Evolutionary conservation across 2,329 filamentous ascomycete genomes (phyloP).

Genomic region (Monilinia aucupariae): DNA sequence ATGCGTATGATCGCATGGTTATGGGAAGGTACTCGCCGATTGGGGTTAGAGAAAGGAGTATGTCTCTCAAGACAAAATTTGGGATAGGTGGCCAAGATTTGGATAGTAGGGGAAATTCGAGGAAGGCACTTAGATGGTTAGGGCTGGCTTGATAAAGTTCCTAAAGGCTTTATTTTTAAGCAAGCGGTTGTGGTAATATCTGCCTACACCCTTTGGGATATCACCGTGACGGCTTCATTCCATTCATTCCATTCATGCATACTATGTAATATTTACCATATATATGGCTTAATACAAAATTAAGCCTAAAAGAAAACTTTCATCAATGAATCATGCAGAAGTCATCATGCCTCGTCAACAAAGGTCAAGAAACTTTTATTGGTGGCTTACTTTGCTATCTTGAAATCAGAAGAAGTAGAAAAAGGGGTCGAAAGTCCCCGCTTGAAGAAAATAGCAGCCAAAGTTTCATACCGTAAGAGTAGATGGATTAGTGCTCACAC

Average conservation of each 20-base stretch:
- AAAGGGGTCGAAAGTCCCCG: too few species aligned
- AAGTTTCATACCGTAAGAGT: too few species aligned
- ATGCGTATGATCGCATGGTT: conserved; percentile 35
- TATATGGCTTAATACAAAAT: neutral
- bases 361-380: too few species aligned
- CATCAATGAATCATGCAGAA: neutral
- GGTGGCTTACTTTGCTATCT: too few species aligned
- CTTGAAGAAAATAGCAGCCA: too few species aligned
- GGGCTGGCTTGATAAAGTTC: conserved; percentile 30
- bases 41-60: conserved; percentile 19
- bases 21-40: conserved; percentile 25
- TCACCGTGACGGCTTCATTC: neutral
- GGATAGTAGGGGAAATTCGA: conserved; percentile 26
- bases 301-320: neutral
- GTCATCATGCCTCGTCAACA: neutral
- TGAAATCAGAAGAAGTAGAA: too few species aligned
- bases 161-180: neutral
- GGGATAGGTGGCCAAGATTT: conserved; percentile 9
- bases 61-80: neutral
- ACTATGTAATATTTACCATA: neutral
- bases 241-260: neutral
- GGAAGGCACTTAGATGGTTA: conserved; percentile 39
- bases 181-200: neutral
- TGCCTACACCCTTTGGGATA: neutral
- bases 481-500: too few species aligned